Percentiles rank a stretch among this genome's conserved stretches.
Conservation (phyloP, 352 stramenopile genomes). For the Bremia lactucae region DNA sequence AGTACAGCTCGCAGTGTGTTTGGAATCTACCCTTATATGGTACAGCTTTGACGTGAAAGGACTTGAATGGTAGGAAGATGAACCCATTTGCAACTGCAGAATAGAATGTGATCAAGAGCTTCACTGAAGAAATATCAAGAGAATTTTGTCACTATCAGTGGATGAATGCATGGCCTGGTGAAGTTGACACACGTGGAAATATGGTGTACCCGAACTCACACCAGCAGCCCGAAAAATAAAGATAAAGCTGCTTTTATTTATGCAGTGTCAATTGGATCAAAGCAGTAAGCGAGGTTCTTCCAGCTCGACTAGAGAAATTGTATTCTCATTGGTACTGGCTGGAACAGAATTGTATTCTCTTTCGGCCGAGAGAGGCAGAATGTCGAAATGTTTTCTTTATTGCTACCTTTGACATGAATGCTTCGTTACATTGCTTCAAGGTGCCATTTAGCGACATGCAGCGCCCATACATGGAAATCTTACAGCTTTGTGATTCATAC, state of each 20-base stretch:
- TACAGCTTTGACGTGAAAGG: slow-evolving; percentile 22
- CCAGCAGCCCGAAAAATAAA: slow-evolving; percentile 10
- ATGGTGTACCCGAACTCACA: slow-evolving; percentile 29
- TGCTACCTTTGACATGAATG: slow-evolving; percentile 7
- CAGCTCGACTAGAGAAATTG: slow-evolving; percentile 17
- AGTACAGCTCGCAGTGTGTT: slow-evolving; percentile 20
- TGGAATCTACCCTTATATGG: slow-evolving; percentile 24
- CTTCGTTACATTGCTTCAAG: slow-evolving; percentile 18
- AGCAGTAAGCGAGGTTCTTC: slow-evolving; percentile 12
- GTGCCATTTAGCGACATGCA: slow-evolving; percentile 21
- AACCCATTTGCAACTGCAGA: slow-evolving; percentile 32
- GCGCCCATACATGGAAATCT: slow-evolving; percentile 7
- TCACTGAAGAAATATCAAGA: slow-evolving; percentile 22
- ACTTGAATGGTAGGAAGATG: slow-evolving; percentile 5
- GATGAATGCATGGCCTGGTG: slow-evolving; percentile 30
- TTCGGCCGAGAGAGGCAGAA: slow-evolving; percentile 17
- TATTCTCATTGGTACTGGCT: slow-evolving; percentile 49
- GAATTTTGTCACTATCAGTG: slow-evolving; percentile 22
- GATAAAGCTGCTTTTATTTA: slow-evolving; percentile 23
- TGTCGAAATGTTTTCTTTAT: slow-evolving; percentile 14
- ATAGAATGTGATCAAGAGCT: slow-evolving; percentile 16
- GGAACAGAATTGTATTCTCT: slow-evolving; percentile 27
- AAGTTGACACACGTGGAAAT: slow-evolving; percentile 28
- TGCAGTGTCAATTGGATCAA: slow-evolving; percentile 22
- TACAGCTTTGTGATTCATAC: slow-evolving; percentile 11